Evolutionary conservation across 1,284 basidiomycete species (phyloP), one percentile per base, ranked within the genome.

Genomic region (Cryptococcus amylolentus): DNA sequence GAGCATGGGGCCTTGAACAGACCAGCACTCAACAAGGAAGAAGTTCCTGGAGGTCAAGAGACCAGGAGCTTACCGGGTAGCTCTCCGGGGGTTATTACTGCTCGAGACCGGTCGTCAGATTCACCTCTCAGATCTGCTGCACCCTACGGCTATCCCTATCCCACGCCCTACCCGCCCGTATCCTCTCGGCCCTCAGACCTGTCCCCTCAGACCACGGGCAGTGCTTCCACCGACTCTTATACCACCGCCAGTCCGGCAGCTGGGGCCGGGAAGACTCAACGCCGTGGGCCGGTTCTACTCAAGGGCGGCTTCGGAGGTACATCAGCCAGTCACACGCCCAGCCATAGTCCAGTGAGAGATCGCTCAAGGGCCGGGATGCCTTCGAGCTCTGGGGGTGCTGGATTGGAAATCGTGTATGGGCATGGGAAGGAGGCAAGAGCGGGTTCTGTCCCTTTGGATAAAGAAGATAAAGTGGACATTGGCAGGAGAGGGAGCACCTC

Each of bases 221-320:
- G 61, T 10, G 58, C 61, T 14, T 48, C 56, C 31, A 52, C 57
- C 27, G 51, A 62, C 35, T 14, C 40, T 39, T 14, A 35, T 31
- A 18, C 35, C 10, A 16, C 31, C 31, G 26, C 66, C 0, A 68
- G 65, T 0, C 65, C 67, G 28, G 52, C 49, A 12, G 38, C 54
- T 40, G 45, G 54, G n/a, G 52, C 58, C 39, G 51, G 43, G 3
- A 39, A 45, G 50, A 52, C 53, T 26, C 45, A 58, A 16, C 47
- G 69, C 6, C 66, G 74, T n/a, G 71, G 70, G 5, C 74, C 76
- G 0, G 74, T 77, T 2, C 63, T 76, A 12, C 64, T 76, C 1
- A 65, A 73, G n/a, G 76, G 76, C 9, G 76, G 76, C n/a, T 77
- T 77, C 47, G 71, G 52, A 40, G 61, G 58, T 4, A 60, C 53